Evolutionary conservation across 495 filamentous ascomycete species (phyloP).

Genomic region (Aspergillus bridgeri): DNA sequence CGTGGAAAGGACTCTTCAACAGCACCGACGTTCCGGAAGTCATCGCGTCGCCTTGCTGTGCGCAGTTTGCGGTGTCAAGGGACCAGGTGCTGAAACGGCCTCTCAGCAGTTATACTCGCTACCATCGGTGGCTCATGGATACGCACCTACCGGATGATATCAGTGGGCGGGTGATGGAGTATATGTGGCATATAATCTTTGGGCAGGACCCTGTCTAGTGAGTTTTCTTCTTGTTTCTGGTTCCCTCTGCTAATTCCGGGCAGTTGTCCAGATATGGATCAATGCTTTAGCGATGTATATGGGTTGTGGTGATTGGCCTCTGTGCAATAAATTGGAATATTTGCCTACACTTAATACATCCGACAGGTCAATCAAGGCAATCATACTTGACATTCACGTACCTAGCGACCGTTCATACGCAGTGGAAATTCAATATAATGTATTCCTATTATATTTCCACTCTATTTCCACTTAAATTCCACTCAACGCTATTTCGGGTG

Average conservation of each 20-base stretch:
- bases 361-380: no score
- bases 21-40: constrained; percentile 40
- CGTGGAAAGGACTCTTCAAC: constrained; percentile 47
- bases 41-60: constrained; percentile 58
- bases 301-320: constrained; percentile 6
- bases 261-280: constrained; percentile 31
- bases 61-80: constrained; percentile 64
- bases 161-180: constrained; percentile 66
- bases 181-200: constrained; percentile 69
- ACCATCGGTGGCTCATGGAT: constrained; percentile 57
- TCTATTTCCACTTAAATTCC: no score
- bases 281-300: constrained; percentile 34
- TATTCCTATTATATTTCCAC: no score
- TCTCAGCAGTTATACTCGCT: constrained; percentile 51
- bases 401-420: no score
- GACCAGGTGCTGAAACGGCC: constrained; percentile 48
- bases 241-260: constrained; percentile 5
- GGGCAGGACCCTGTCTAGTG: constrained; percentile 38
- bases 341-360: no score
- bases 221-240: constrained; percentile 13
- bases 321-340: background rate
- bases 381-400: no score
- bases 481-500: no score
- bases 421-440: no score
- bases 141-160: constrained; percentile 55